These are phyloP conservation scores for Colletotrichum lupini DNA, from an alignment of 2,329 filamentous ascomycete genomes.

Conservation along the genomic window DNA sequence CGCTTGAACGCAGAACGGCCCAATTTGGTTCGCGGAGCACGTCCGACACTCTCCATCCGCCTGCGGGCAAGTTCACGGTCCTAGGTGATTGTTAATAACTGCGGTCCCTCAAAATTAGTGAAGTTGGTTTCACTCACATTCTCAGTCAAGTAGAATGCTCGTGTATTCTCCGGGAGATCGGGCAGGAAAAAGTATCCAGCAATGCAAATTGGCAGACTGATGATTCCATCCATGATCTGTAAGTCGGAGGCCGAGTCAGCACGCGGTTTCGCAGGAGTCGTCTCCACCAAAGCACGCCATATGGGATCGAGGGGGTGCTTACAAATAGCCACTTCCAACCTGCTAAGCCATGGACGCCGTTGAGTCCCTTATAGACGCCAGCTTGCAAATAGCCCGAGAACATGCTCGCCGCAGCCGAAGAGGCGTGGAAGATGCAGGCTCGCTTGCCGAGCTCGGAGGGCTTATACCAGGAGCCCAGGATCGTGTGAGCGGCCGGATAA, in stretches of 20 bases:
- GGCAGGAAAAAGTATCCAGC: constrained; percentile 52
- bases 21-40: constrained; percentile 62
- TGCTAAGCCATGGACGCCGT: constrained; percentile 55
- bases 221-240: constrained; percentile 53
- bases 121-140: neutral
- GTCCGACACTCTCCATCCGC: constrained; percentile 53
- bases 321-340: constrained; percentile 54
- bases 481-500: constrained; percentile 42
- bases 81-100: neutral
- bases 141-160: constrained; percentile 42
- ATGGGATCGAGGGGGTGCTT: neutral
- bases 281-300: constrained; percentile 8
- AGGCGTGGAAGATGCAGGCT: constrained; percentile 59
- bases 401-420: constrained; percentile 63
- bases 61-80: constrained; percentile 21
- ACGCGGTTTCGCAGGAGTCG: neutral
- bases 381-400: constrained; percentile 67
- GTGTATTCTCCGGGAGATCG: constrained; percentile 43
- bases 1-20: constrained; percentile 45
- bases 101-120: too few relatives aligned
- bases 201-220: constrained; percentile 54
- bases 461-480: constrained; percentile 57
- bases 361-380: constrained; percentile 61
- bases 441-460: constrained; percentile 58
- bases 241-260: neutral